Evolutionary conservation across 2,329 filamentous ascomycete species (phyloP).

Genomic region (Talaromyces sp.): DNA sequence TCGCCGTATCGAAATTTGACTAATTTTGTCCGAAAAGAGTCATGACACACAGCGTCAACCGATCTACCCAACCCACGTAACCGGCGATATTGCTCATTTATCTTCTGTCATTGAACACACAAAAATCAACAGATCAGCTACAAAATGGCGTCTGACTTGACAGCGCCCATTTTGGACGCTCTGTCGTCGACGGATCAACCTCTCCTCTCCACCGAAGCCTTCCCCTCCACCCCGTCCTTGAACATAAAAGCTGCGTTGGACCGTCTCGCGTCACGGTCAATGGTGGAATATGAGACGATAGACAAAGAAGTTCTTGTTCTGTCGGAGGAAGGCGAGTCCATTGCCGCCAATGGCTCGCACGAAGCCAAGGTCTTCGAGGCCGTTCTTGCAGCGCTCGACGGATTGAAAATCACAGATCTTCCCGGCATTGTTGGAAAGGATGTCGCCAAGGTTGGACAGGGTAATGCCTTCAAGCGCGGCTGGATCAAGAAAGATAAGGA

Average conservation of each 20-base stretch:
- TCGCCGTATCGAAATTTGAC: conserved; percentile 19
- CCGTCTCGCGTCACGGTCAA: conserved; percentile 73
- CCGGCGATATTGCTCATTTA: not conserved
- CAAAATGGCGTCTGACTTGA: conserved; percentile 52
- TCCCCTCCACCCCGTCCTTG: conserved; percentile 60
- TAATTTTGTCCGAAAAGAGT: conserved; percentile 16
- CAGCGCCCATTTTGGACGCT: conserved; percentile 59
- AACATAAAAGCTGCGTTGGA: conserved; percentile 84
- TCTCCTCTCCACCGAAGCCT: conserved; percentile 63
- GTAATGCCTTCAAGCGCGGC: conserved; percentile 79
- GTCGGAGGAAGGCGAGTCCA: conserved; percentile 67
- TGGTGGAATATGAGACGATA: conserved; percentile 79
- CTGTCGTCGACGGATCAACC: conserved; percentile 58
- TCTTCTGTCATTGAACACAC: not conserved
- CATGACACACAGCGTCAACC: conserved; percentile 14
- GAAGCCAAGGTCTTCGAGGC: conserved; percentile 79
- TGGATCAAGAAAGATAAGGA: conserved; percentile 63
- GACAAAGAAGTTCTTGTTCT: conserved; percentile 73
- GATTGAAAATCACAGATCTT: conserved; percentile 72
- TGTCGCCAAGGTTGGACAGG: conserved; percentile 66
- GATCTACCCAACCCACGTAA: not conserved
- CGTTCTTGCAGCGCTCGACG: conserved; percentile 65
- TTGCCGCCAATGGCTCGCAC: conserved; percentile 70
- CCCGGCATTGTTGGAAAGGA: conserved; percentile 45
- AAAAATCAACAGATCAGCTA: not conserved